Evolutionary conservation across 352 stramenopile species (phyloP).

Genomic region (Phytophthora idaei): DNA sequence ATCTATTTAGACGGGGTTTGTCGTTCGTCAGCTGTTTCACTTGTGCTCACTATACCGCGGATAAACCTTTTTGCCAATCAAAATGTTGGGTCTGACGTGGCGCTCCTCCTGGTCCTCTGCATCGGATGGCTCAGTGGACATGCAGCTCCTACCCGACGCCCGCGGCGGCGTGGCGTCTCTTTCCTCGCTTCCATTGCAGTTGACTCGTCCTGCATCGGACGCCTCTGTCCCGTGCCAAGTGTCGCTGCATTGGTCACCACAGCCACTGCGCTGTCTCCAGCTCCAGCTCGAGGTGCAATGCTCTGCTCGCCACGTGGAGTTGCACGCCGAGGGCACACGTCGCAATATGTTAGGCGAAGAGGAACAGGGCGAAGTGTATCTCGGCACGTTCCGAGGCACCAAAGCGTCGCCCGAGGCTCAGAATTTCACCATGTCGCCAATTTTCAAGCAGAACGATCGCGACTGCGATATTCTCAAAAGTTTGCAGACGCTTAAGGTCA

Average conservation of each 20-base stretch:
- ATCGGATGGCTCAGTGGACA: neutral
- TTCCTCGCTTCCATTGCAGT: slow-evolving; percentile 22
- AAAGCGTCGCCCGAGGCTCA: slow-evolving; percentile 24
- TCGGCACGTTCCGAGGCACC: slow-evolving; percentile 70
- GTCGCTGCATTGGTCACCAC: slow-evolving; percentile 38
- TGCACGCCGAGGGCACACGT: slow-evolving; percentile 56
- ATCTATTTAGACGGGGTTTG: slow-evolving; percentile 19
- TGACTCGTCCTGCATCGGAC: slow-evolving; percentile 19
- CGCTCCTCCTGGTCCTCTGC: slow-evolving; percentile 23
- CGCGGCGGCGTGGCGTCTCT: slow-evolving; percentile 18
- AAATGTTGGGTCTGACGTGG: slow-evolving; percentile 30
- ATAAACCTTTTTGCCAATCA: slow-evolving; percentile 14
- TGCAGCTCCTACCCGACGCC: slow-evolving; percentile 14
- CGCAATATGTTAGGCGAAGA: slow-evolving; percentile 65
- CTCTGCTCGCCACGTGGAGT: slow-evolving; percentile 76
- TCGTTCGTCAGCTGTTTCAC: slow-evolving; percentile 14
- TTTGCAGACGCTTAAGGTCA: slow-evolving; percentile 54
- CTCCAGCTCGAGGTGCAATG: slow-evolving; percentile 57
- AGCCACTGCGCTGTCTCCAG: slow-evolving; percentile 48
- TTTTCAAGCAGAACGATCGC: slow-evolving; percentile 48
- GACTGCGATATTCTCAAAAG: slow-evolving; percentile 67
- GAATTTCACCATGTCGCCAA: slow-evolving; percentile 52
- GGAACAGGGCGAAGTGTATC: slow-evolving; percentile 68
- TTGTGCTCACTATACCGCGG: slow-evolving; percentile 21
- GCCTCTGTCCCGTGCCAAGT: slow-evolving; percentile 49